Evolutionary conservation across 768 basidiomycete genomes (phyloP).

Genomic region (Agrocybe pediades): DNA sequence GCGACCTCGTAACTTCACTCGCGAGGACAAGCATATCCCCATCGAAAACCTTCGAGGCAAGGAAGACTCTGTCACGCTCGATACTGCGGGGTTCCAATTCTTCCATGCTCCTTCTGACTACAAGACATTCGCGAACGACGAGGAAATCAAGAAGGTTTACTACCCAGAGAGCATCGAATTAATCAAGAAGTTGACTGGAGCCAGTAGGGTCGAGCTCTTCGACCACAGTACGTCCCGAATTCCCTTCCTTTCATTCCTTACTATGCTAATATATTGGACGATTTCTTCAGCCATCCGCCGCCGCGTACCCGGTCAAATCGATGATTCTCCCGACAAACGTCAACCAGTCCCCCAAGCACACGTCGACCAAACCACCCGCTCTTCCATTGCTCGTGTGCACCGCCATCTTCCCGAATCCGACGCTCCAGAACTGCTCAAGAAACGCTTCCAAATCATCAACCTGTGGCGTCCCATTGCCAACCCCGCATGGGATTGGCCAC

Average conservation of each 20-base stretch:
- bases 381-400: conserved; percentile 48
- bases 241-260: conserved; percentile 18
- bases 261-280: not conserved
- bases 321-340: conserved; percentile 37
- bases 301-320: conserved; percentile 34
- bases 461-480: conserved; percentile 59
- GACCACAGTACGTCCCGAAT: conserved; percentile 54
- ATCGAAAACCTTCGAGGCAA: conserved; percentile 58
- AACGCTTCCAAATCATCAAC: conserved; percentile 61
- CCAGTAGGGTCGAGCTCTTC: conserved; percentile 55
- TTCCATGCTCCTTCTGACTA: conserved; percentile 40
- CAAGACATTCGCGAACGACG: conserved; percentile 49
- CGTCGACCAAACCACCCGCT: conserved; percentile 53
- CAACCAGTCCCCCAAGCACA: conserved; percentile 50
- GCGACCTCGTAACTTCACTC: conserved; percentile 35
- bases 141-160: conserved; percentile 54
- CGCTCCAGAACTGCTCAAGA: conserved; percentile 40
- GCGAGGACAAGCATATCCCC: conserved; percentile 28
- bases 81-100: conserved; percentile 54
- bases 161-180: conserved; percentile 62
- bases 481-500: conserved; percentile 51
- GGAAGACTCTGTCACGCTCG: conserved; percentile 45
- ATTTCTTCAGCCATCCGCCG: conserved; percentile 41
- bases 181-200: conserved; percentile 61
- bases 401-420: conserved; percentile 51